Percentiles rank a stretch among this genome's conserved stretches.
Conservation (phyloP, 345 rosid genomes). For the Eutrema yunnanense region DNA sequence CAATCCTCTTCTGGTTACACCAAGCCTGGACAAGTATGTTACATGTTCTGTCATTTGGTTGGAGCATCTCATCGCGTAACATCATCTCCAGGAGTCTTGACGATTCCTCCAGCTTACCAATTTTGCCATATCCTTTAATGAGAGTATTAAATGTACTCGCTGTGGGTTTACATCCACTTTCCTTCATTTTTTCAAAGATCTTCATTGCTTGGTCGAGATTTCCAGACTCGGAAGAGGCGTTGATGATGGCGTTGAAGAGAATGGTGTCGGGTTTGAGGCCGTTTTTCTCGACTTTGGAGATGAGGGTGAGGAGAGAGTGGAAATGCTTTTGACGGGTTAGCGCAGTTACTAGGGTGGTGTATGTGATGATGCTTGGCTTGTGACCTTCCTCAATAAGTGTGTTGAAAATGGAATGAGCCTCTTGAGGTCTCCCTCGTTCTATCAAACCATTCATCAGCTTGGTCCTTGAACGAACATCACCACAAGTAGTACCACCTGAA, state of each 20-base stretch:
- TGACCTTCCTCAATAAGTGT: conserved; percentile 72
- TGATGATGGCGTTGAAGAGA: conserved; percentile 87
- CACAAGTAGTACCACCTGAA: conserved; percentile 52
- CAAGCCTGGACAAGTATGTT: conserved; percentile 76
- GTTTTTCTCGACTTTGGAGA: conserved; percentile 61
- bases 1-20: conserved; percentile 60
- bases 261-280: conserved; percentile 81
- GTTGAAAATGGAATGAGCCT: conserved; percentile 61
- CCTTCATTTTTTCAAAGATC: conserved; percentile 75
- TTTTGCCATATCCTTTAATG: conserved; percentile 77
- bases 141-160: conserved; percentile 83
- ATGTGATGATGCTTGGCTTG: conserved; percentile 74
- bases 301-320: conserved; percentile 52
- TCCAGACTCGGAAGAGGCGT: conserved; percentile 83
- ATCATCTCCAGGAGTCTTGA: conserved; percentile 56
- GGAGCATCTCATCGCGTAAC: conserved; percentile 45
- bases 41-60: conserved; percentile 74
- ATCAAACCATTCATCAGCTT: conserved; percentile 72
- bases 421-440: conserved; percentile 70
- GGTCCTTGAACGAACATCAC: conserved; percentile 75
- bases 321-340: conserved; percentile 61
- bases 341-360: conserved; percentile 71
- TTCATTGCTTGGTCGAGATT: conserved; percentile 71
- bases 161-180: conserved; percentile 69
- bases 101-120: conserved; percentile 69